Percentiles rank a stretch among this genome's conserved stretches.
These are phyloP conservation scores for Hyparrhenia diplandra DNA, from an alignment of 176 grass and related monocot species.

Conservation along the genomic window DNA sequence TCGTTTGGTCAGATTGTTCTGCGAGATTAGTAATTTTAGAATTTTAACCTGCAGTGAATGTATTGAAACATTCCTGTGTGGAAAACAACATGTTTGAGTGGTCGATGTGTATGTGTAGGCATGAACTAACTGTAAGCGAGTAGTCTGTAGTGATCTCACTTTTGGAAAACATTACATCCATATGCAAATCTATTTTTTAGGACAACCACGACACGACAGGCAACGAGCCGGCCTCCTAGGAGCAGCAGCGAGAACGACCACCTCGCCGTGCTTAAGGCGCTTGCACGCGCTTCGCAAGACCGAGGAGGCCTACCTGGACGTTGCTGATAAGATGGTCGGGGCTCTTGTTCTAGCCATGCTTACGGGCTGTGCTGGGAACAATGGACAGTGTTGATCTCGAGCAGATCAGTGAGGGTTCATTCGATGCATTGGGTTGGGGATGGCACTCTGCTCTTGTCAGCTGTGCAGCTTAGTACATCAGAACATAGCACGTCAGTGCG, in stretches of 20 bases:
- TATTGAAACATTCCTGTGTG: too few relatives aligned
- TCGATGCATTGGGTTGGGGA: conserved; percentile 43
- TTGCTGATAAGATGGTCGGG: conserved; percentile 73
- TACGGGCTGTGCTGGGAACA: conserved; percentile 62
- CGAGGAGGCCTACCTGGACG: conserved; percentile 61
- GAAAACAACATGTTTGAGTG: too few relatives aligned
- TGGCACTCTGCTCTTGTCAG: conserved; percentile 44
- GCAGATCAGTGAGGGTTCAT: conserved; percentile 49
- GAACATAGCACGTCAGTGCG: conserved; percentile 78
- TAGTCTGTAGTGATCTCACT: too few relatives aligned
- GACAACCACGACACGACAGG: too few relatives aligned
- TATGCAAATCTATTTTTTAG: too few relatives aligned
- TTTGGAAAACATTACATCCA: too few relatives aligned
- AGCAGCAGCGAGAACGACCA: conserved; percentile 43
- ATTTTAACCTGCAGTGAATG: too few relatives aligned
- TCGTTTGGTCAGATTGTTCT: too few relatives aligned
- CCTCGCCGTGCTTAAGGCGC: conserved; percentile 73
- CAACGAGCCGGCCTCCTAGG: not conserved
- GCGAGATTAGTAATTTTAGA: too few relatives aligned
- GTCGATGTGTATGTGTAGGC: too few relatives aligned
- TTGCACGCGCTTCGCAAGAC: conserved; percentile 72
- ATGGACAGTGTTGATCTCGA: conserved; percentile 47
- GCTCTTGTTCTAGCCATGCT: too few relatives aligned
- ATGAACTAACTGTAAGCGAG: too few relatives aligned
- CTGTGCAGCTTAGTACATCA: conserved; percentile 77